A percentile compares a stretch with the other conserved stretches of the same genome.
Conservation (phyloP, 225 moss, liverwort and hornwort species). For the Pseudisothecium myosuroides region DNA sequence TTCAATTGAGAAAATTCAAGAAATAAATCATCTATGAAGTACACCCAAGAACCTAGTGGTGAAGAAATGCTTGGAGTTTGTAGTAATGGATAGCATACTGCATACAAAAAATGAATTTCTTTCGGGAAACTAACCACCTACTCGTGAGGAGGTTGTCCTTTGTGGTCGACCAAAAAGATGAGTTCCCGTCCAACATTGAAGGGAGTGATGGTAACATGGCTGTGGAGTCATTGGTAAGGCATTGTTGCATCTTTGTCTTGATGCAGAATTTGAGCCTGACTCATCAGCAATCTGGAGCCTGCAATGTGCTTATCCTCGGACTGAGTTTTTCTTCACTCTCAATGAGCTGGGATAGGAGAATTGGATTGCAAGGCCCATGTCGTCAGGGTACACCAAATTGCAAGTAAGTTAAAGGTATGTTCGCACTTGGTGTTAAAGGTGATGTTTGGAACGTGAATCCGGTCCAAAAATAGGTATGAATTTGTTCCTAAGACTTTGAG, state of each 20-base stretch:
- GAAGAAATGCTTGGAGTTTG: background rate
- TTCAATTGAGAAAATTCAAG: background rate
- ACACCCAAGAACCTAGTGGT: background rate
- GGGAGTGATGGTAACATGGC: background rate
- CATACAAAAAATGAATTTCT: background rate
- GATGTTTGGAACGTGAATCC: too few species aligned
- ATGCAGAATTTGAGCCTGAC: background rate
- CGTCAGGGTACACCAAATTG: background rate
- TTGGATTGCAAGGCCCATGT: too few species aligned
- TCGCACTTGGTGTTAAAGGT: too few species aligned
- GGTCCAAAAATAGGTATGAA: too few species aligned
- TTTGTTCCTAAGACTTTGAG: too few species aligned
- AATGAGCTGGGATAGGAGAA: background rate
- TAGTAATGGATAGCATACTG: background rate
- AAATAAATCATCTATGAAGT: background rate
- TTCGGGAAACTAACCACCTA: too few species aligned
- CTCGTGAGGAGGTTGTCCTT: background rate
- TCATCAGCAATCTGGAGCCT: background rate
- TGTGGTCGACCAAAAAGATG: background rate
- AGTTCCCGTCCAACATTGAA: background rate
- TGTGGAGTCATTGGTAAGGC: background rate
- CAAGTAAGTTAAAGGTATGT: too few species aligned
- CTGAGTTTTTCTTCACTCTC: background rate
- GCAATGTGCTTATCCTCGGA: background rate
- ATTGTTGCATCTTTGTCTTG: background rate